Conservation (phyloP, 2,329 filamentous ascomycete genomes). For the Verticillium nonalfalfae region DNA sequence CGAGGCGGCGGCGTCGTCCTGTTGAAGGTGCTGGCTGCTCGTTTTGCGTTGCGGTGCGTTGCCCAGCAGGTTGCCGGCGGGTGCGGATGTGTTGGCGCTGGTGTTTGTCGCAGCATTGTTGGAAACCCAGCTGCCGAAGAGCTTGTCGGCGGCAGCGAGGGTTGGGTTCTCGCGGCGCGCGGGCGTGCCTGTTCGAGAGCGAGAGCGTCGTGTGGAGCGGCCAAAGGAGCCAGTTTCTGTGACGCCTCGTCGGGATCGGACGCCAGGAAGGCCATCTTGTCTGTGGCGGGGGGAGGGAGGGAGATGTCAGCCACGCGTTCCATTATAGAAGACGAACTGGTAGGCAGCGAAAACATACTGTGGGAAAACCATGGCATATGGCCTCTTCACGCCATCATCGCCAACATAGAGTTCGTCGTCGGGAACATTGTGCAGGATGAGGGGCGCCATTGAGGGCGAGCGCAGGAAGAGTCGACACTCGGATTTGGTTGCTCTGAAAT, state of each 20-base stretch:
- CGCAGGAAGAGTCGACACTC: neutral
- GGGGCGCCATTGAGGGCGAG: conserved; percentile 46
- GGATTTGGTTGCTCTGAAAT: too few relatives aligned
- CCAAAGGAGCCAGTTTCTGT: conserved; percentile 60
- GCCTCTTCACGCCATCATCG: conserved; percentile 58
- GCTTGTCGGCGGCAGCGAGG: conserved; percentile 52
- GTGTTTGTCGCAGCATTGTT: conserved; percentile 31
- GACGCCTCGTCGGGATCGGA: conserved; percentile 45
- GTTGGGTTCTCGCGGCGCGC: conserved; percentile 56
- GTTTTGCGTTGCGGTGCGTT: conserved; percentile 24
- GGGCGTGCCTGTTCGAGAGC: conserved; percentile 54
- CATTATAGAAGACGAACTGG: neutral
- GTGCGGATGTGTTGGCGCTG: conserved; percentile 16
- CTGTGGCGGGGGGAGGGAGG: conserved; percentile 21
- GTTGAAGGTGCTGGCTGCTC: conserved; percentile 17
- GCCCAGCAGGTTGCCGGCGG: conserved; percentile 14
- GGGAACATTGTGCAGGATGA: conserved; percentile 63
- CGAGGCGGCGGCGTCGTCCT: conserved; percentile 26
- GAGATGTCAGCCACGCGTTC: conserved; percentile 3
- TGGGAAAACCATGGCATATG: conserved; percentile 61
- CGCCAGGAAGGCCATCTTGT: conserved; percentile 44
- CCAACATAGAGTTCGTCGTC: conserved; percentile 62
- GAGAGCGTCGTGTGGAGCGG: conserved; percentile 58
- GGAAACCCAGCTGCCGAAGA: conserved; percentile 54
- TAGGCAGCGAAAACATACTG: conserved; percentile 36